These are phyloP conservation scores for Colletotrichum karsti DNA, from an alignment of 2,329 filamentous ascomycete genomes.

Conservation along the genomic window DNA sequence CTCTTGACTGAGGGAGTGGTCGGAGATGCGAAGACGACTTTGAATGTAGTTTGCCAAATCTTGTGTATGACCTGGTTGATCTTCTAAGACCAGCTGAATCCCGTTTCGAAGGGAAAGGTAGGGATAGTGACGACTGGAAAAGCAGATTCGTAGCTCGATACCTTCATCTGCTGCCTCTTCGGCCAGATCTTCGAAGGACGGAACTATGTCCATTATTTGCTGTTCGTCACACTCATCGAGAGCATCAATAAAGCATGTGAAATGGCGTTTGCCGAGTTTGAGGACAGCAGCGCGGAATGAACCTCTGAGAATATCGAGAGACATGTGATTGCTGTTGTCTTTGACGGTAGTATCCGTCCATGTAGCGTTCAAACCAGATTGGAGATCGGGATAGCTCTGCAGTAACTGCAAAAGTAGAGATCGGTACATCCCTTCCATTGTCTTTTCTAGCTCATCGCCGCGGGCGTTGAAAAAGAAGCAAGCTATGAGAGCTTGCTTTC, in stretches of 20 bases:
- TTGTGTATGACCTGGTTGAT: slow-evolving; percentile 41
- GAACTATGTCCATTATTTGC: slow-evolving; percentile 2
- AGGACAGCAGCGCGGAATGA: not conserved
- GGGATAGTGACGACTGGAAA: slow-evolving; percentile 1
- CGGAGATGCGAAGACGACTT: slow-evolving; percentile 35
- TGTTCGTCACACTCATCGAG: slow-evolving; percentile 19
- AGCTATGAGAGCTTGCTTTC: not conserved
- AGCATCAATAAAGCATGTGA: slow-evolving; percentile 25
- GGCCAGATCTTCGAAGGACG: not conserved
- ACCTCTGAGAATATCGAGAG: not conserved
- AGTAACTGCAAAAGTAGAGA: slow-evolving; percentile 16
- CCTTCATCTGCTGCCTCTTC: not conserved
- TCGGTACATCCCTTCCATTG: slow-evolving; percentile 16
- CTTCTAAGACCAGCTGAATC: slow-evolving; percentile 41
- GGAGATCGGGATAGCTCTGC: not conserved
- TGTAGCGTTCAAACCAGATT: not conserved
- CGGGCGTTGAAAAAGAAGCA: slow-evolving; percentile 28
- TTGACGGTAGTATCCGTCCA: not conserved
- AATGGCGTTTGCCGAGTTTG: not conserved
- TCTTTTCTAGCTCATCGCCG: slow-evolving; percentile 17
- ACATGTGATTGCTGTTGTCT: not conserved
- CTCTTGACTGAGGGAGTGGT: not conserved
- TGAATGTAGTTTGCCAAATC: slow-evolving; percentile 45
- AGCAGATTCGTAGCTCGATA: slow-evolving; percentile 32
- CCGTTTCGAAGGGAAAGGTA: slow-evolving; percentile 42